Evolutionary conservation across 345 rosid genomes (phyloP).

Genomic region (Sisymbrium altissimum): DNA sequence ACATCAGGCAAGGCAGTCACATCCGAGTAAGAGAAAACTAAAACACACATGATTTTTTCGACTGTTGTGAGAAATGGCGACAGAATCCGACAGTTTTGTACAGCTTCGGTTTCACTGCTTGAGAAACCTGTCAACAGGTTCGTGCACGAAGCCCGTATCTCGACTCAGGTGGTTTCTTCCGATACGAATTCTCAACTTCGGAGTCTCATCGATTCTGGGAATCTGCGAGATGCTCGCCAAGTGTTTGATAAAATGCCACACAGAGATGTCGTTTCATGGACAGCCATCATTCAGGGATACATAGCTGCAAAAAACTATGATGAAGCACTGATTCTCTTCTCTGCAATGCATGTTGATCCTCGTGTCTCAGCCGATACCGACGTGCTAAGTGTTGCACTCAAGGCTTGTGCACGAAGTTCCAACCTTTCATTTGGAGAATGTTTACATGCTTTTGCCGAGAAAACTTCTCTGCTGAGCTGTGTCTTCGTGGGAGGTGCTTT

Average conservation of each 20-base stretch:
- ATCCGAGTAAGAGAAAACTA: background rate
- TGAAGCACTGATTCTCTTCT: conserved; percentile 67
- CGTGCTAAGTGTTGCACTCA: conserved; percentile 63
- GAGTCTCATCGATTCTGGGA: conserved; percentile 33
- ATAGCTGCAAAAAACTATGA: conserved; percentile 41
- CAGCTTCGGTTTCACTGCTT: conserved; percentile 16
- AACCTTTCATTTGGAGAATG: conserved; percentile 54
- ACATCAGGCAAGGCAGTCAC: background rate
- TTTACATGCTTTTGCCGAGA: conserved; percentile 61
- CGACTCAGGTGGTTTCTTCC: conserved; percentile 16
- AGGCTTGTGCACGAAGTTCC: conserved; percentile 57
- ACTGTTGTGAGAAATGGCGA: conserved; percentile 21
- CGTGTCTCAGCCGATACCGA: conserved; percentile 55
- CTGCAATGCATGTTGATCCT: conserved; percentile 56
- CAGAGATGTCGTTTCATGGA: conserved; percentile 76
- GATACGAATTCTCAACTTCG: conserved; percentile 49
- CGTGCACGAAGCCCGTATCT: background rate
- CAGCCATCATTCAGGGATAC: conserved; percentile 66
- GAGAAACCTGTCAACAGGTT: conserved; percentile 3
- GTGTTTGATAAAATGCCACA: conserved; percentile 65
- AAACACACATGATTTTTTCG: conserved; percentile 13
- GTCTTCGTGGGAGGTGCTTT: conserved; percentile 75
- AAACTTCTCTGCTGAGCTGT: conserved; percentile 50
- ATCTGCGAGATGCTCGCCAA: conserved; percentile 52
- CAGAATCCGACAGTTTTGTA: conserved; percentile 25